phyloP scores from a whole-genome alignment of 1,284 basidiomycete genomes.

The Sanghuangporus baumii region DNA sequence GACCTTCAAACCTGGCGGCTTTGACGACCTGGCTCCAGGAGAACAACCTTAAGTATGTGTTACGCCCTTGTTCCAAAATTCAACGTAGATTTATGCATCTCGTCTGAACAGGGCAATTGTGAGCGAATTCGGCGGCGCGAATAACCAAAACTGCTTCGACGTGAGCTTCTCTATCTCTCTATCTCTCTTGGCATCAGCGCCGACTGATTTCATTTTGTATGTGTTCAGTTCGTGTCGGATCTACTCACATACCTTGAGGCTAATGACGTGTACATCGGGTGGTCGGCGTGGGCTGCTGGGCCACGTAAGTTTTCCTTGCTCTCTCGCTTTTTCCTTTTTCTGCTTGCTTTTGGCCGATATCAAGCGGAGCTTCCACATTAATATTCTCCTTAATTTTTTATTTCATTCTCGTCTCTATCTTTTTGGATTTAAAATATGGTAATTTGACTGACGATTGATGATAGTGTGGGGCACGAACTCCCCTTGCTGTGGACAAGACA shows the following conservation, averaged over 20 bases:
- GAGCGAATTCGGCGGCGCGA: slow-evolving; percentile 40
- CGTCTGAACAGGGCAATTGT: slow-evolving; percentile 32
- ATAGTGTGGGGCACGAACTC: slow-evolving; percentile 39
- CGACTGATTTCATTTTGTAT: not conserved
- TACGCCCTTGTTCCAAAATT: not conserved
- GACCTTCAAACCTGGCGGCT: slow-evolving; percentile 35
- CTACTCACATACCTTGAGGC: slow-evolving; percentile 34
- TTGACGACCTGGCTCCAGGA: slow-evolving; percentile 39
- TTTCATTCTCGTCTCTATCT: not conserved
- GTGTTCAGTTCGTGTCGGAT: slow-evolving; percentile 28
- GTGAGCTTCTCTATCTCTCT: slow-evolving; percentile 19
- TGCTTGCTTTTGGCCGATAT: not conserved
- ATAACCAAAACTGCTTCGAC: slow-evolving; percentile 36
- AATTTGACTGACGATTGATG: not conserved
- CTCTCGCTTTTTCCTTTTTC: not conserved
- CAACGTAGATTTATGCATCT: not conserved
- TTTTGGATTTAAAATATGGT: no score
- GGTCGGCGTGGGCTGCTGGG: slow-evolving; percentile 43
- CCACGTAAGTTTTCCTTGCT: slow-evolving; percentile 30
- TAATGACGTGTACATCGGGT: slow-evolving; percentile 42
- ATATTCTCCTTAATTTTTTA: not conserved
- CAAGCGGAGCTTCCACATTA: not conserved
- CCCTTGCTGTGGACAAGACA: slow-evolving; percentile 40
- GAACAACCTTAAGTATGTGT: slow-evolving; percentile 36
- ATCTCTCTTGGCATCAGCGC: not conserved